Conservation (phyloP, 2,329 filamentous ascomycete species). For the Laburnicola sp. region DNA sequence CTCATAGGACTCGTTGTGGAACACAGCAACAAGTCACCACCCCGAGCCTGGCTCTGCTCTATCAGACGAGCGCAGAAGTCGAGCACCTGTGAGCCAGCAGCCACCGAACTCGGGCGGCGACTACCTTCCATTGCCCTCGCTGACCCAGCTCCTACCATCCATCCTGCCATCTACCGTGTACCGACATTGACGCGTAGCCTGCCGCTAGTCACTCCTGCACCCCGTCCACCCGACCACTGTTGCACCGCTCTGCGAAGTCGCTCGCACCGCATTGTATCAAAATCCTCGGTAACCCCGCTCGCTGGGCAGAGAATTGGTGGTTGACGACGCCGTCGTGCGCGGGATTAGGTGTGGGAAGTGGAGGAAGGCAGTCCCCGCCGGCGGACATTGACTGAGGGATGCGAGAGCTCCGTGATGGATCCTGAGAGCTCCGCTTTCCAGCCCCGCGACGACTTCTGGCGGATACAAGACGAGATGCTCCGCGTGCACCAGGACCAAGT, state of each 20-base stretch:
- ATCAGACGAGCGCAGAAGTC: neutral
- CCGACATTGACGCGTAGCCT: neutral
- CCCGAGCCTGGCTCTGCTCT: neutral
- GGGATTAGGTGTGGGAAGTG: conserved; percentile 15
- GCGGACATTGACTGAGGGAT: conserved; percentile 35
- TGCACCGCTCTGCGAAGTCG: neutral
- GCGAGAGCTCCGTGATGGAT: conserved; percentile 56
- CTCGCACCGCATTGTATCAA: neutral
- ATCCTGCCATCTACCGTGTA: too few relatives aligned
- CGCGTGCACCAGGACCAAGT: conserved; percentile 63
- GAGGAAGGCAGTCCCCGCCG: conserved; percentile 26
- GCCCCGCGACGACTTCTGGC: conserved; percentile 67
- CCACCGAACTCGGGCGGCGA: neutral
- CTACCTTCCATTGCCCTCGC: neutral
- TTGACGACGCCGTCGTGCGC: conserved; percentile 25
- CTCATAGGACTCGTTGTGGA: neutral
- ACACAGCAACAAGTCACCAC: neutral
- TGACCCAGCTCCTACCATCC: neutral
- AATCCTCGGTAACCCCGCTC: neutral
- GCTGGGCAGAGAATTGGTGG: too few relatives aligned
- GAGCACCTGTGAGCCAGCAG: too few relatives aligned
- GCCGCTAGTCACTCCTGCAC: neutral
- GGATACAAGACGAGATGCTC: conserved; percentile 64
- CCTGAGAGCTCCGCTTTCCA: conserved; percentile 64
- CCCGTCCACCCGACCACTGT: neutral